phyloP scores from a whole-genome alignment of 2,329 filamentous ascomycete species.

The Aspergillaceae sp. region DNA sequence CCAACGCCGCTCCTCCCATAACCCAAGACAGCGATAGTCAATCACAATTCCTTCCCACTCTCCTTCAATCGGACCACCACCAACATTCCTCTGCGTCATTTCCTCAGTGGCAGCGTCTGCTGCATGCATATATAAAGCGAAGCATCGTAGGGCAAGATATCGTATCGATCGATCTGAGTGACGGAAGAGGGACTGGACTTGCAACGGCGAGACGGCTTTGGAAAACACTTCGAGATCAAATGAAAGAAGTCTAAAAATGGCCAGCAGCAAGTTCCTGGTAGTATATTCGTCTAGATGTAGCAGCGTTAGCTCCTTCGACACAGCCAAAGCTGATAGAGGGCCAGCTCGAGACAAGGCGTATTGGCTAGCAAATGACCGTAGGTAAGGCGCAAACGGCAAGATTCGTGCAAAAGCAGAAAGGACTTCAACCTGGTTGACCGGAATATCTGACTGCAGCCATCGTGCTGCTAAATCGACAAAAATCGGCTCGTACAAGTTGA shows the following conservation, averaged over 20 bases:
- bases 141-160: constrained; percentile 73
- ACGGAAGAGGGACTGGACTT: constrained; percentile 60
- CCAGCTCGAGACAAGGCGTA: constrained; percentile 27
- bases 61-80: constrained; percentile 54
- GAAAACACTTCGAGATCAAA: constrained; percentile 64
- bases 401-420: constrained; percentile 70
- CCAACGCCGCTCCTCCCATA: constrained; percentile 56
- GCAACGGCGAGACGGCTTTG: constrained; percentile 54
- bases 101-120: constrained; percentile 70
- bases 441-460: constrained; percentile 50
- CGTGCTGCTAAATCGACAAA: constrained; percentile 76
- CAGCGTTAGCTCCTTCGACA: constrained; percentile 21
- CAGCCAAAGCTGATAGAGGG: constrained; percentile 24
- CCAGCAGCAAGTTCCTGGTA: constrained; percentile 49
- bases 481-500: constrained; percentile 63
- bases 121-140: constrained; percentile 68
- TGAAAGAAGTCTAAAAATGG: constrained; percentile 69
- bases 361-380: constrained; percentile 63
- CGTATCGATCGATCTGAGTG: constrained; percentile 53
- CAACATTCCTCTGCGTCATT: constrained; percentile 60
- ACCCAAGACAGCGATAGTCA: constrained; percentile 66
- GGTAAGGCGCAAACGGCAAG: constrained; percentile 70
- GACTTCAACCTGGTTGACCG: constrained; percentile 33
- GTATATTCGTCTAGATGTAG: constrained; percentile 29
- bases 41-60: constrained; percentile 66